Conservation (phyloP, 805 yeast species). For the Ogataea haglerorum region DNA sequence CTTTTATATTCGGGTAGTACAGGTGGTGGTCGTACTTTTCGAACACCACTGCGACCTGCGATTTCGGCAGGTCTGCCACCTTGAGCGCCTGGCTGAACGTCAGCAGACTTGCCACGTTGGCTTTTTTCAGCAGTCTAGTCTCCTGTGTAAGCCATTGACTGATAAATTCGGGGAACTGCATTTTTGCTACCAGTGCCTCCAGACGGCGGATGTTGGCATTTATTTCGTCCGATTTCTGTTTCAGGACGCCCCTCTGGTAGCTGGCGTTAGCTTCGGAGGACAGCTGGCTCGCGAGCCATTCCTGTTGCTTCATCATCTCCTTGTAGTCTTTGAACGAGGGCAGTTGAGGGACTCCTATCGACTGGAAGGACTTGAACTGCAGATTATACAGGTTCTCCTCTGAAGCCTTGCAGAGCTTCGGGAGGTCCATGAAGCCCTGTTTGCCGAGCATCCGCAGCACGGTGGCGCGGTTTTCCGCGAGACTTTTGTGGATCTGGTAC, state of each 20-base stretch:
- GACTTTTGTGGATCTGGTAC: slow-evolving; percentile 12
- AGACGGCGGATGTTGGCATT: slow-evolving; percentile 5
- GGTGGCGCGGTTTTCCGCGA: slow-evolving; percentile 23
- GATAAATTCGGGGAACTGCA: slow-evolving; percentile 12
- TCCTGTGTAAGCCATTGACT: slow-evolving; percentile 10
- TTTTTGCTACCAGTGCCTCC: slow-evolving; percentile 6
- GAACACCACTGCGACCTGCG: slow-evolving; percentile 22
- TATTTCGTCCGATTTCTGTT: slow-evolving; percentile 19
- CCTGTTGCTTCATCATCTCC: slow-evolving; percentile 15
- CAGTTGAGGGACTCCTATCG: slow-evolving; percentile 72
- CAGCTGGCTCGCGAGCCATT: slow-evolving; percentile 14
- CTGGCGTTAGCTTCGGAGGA: slow-evolving; percentile 10
- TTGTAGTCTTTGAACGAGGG: slow-evolving; percentile 47
- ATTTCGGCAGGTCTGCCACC: slow-evolving; percentile 7
- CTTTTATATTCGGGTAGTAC: slow-evolving; percentile 43
- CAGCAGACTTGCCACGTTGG: slow-evolving; percentile 30
- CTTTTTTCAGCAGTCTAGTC: slow-evolving; percentile 21
- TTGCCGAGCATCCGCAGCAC: slow-evolving; percentile 24
- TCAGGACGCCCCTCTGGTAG: slow-evolving; percentile 14
- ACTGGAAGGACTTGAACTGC: slow-evolving; percentile 74
- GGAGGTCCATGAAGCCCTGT: slow-evolving; percentile 26
- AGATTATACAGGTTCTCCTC: slow-evolving; percentile 45
- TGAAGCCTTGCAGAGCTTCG: slow-evolving; percentile 28
- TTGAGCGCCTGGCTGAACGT: slow-evolving; percentile 18
- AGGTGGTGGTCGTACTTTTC: slow-evolving; percentile 38